Evolutionary conservation across 257 asterid species (phyloP).

Genomic region (Nicotiana otophora): DNA sequence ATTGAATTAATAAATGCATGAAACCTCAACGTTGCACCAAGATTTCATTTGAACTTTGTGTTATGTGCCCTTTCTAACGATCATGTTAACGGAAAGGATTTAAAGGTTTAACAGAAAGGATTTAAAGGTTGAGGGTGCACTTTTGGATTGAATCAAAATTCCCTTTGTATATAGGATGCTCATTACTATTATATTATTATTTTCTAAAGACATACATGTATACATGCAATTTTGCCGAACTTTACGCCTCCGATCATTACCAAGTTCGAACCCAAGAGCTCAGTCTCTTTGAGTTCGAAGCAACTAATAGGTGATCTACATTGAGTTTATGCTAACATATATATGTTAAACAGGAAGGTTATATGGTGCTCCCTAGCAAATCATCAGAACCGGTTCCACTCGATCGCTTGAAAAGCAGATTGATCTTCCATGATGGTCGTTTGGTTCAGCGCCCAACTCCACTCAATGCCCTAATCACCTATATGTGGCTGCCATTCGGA

Average conservation of each 20-base stretch:
- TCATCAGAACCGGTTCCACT: constrained; percentile 55
- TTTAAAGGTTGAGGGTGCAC: no score
- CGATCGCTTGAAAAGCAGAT: constrained; percentile 60
- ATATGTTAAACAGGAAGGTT: constrained; percentile 64
- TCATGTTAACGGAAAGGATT: no score
- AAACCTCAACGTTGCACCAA: neutral
- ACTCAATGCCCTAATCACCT: constrained; percentile 72
- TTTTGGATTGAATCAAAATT: no score
- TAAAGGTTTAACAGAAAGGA: no score
- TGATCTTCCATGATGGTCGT: constrained; percentile 95
- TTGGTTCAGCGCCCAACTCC: constrained; percentile 84
- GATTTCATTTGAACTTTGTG: neutral
- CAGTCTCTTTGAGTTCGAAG: neutral
- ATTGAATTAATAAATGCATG: neutral
- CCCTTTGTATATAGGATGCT: no score
- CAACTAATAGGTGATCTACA: neutral
- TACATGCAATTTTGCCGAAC: no score
- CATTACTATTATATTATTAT: no score
- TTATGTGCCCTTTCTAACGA: neutral
- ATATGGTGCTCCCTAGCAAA: constrained; percentile 79
- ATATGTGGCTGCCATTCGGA: constrained; percentile 90
- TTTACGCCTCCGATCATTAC: no score
- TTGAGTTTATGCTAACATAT: neutral
- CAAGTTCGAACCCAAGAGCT: no score
- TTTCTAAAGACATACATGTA: no score